Base-by-base conservation (phyloP, 2,329 filamentous ascomycete genomes). In the Alternaria solani region DNA sequence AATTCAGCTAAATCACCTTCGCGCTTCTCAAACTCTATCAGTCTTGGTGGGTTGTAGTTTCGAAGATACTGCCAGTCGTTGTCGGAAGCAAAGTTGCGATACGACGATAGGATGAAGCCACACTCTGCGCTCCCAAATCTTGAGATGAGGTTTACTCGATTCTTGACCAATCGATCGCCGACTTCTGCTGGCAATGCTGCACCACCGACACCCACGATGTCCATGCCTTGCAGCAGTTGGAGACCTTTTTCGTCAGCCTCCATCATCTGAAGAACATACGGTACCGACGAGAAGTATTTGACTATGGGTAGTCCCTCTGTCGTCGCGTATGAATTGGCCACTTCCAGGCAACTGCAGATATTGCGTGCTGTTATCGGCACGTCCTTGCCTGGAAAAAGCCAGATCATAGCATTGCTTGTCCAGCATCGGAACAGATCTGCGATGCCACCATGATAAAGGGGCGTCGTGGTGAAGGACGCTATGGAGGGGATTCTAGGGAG, bases 261-360 rank as follows among this genome's bases (percentile, higher is more conserved):
- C 91, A 99, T 96, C 67, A 98, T 86, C 48, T 93, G 92, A 75
- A 91, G 86, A 36, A 98, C 93, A 74, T 94, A 98, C 7, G 91
- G 92, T 0, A 90, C 88, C 0, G 84, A 87, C 0, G 87, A 87
- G 66, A 90, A 89, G 64, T 89, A 89, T 41, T 77, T 81, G 3
- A 88, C 78, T 23, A 68, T 63, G 0, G 79, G 75, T 5, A 65
- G 52, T n/a, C 62, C 56, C 49, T 55, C 59, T n/a, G 52, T 54
- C n/a, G 54, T 12, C 55, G 70, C 30, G 43, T 65, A 43, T 14
- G 42, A 66, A 58, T 32, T 69, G 4, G 83, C 80, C 12, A 72
- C 68, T 0, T 79, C 65, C 1, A 89, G 72, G 12, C 84, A 85
- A 8, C 72, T 78, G 6, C 82, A 64, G 2, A 90, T 80, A 47